Evolutionary conservation across 495 filamentous ascomycete species (phyloP), one percentile per base, ranked within the genome.

Genomic region (Tuber microsphaerosporum): DNA sequence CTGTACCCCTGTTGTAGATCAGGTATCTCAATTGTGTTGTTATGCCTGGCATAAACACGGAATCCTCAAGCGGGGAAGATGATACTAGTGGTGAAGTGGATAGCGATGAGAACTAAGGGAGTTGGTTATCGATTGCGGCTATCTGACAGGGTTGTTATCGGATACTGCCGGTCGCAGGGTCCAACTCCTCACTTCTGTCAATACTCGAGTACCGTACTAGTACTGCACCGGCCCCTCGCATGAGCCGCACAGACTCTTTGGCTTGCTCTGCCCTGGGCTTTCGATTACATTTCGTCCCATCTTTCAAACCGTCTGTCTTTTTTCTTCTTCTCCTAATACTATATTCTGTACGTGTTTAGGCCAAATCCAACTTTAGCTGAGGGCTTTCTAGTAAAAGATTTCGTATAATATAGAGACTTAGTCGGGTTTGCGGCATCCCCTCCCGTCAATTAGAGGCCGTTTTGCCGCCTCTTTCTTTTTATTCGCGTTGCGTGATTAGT

Each of bases 1-100:
- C 77, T 79, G 73, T 70, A 79, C 76, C 77, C 77, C 77, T 79
- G 76, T 68, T 75, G 77, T 83, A 89, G 88, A 87, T 90, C 76
- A 88, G 86, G 73, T 89, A 88, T 84, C 85, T 90, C 74, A 90
- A 90, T 77, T 86, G 85, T 79, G 84, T 89, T 65, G 86, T 89
- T 75, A 89, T 89, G 88, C 88, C 88, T 51, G 88, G 89, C 68
- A 75, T 82, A 70, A 79, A 80, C 48, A 70, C 65, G 72, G 79
- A 81, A 74, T 72, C 71, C 74, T 77, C 78, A 69, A 71, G 73
- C 76, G 78, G 69, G 77, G 74, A 80, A 78, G 77, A 75, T 77
- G 71, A 34, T 75, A 41, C 56, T 73, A 74, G 78, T 39, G 76
- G 79, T 75, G 79, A 76, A 75, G 80, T 44, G 69, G 75, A 74